phyloP scores from a whole-genome alignment of 2,329 filamentous ascomycete species.

The Sordariomycetes sp. region DNA sequence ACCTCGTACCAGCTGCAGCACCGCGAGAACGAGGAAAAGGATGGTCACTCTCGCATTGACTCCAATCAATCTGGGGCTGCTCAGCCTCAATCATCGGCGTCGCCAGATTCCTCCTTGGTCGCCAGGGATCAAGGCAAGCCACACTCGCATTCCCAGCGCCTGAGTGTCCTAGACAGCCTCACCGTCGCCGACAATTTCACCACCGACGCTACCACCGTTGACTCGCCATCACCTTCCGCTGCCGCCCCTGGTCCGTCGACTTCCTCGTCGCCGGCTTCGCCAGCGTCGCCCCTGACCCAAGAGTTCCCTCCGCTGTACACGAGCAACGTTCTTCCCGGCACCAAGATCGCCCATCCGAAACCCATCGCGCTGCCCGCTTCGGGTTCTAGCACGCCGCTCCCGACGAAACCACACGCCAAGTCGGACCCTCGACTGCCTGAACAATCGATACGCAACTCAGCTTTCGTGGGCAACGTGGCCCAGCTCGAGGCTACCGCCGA shows the following conservation, averaged over 20 bases:
- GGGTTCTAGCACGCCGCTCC: slow-evolving; percentile 22
- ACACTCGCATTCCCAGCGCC: background rate
- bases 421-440: slow-evolving; percentile 51
- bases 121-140: too few relatives aligned
- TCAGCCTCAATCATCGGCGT: too few relatives aligned
- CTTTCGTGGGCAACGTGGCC: slow-evolving; percentile 58
- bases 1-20: too few relatives aligned
- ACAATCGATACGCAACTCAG: slow-evolving; percentile 45
- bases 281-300: background rate
- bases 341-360: slow-evolving; percentile 26
- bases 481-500: slow-evolving; percentile 69
- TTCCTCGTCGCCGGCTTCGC: background rate
- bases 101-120: too few relatives aligned
- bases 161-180: too few relatives aligned
- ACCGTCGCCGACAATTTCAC: too few relatives aligned
- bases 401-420: slow-evolving; percentile 27
- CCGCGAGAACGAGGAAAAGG: too few relatives aligned
- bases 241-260: too few relatives aligned
- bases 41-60: too few relatives aligned
- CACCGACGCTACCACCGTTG: background rate
- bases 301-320: slow-evolving; percentile 17
- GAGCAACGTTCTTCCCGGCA: slow-evolving; percentile 34
- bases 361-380: slow-evolving; percentile 39
- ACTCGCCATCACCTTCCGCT: background rate
- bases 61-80: too few relatives aligned